Evolutionary conservation across 2,329 filamentous ascomycete species (phyloP).

Genomic region (Penicillium sp.): DNA sequence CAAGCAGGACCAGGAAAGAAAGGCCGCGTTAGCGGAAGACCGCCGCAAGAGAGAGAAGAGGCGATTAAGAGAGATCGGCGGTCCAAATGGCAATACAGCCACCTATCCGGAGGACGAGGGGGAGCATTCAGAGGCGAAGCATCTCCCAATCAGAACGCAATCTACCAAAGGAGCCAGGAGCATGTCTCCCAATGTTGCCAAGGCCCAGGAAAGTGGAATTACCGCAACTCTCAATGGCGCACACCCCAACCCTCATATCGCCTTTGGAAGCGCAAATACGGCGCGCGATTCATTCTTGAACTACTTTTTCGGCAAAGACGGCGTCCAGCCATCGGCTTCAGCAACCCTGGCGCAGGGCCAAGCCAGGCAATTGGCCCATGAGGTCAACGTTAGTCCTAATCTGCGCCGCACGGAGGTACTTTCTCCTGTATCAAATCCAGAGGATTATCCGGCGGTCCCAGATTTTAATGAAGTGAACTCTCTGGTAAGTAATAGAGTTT

Average conservation of each 20-base stretch:
- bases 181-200: constrained; percentile 77
- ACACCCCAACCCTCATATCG: constrained; percentile 65
- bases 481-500: constrained; percentile 50
- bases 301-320: constrained; percentile 98
- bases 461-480: constrained; percentile 51
- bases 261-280: constrained; percentile 64
- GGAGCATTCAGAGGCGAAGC: constrained; percentile 60
- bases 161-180: constrained; percentile 69
- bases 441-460: constrained; percentile 43
- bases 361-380: constrained; percentile 74
- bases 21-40: constrained; percentile 78
- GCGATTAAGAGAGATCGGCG: constrained; percentile 79
- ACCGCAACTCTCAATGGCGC: constrained; percentile 70
- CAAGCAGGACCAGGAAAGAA: constrained; percentile 93
- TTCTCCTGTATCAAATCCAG: constrained; percentile 50
- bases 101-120: constrained; percentile 71
- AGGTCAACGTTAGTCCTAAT: constrained; percentile 83
- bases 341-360: constrained; percentile 47
- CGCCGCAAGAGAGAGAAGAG: constrained; percentile 82
- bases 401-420: constrained; percentile 68
- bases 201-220: constrained; percentile 67
- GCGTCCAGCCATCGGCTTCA: constrained; percentile 53
- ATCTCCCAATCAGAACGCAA: constrained; percentile 65
- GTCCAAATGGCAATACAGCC: constrained; percentile 66
- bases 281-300: constrained; percentile 92